Percentiles rank a stretch among this genome's conserved stretches.
phyloP scores from a whole-genome alignment of 768 basidiomycete genomes.

The Russula abietina region DNA sequence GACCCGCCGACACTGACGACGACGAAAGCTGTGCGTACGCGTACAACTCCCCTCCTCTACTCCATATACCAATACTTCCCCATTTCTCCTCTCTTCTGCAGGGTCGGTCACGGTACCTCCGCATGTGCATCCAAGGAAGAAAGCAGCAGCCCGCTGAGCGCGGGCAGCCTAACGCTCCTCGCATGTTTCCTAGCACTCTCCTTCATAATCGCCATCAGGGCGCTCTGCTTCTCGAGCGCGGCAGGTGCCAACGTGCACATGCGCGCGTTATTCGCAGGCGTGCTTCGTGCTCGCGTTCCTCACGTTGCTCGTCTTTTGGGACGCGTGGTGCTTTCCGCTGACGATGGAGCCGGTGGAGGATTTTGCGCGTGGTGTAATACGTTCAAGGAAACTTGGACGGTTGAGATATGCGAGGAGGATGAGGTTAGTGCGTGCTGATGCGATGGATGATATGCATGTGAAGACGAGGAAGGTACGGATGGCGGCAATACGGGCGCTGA shows the following conservation, averaged over 20 bases:
- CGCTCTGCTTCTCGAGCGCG: background rate
- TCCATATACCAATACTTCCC: no score
- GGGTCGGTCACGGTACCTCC: no score
- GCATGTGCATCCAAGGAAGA: no score
- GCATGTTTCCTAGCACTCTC: constrained; percentile 15
- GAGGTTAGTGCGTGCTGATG: background rate
- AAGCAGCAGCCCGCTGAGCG: no score
- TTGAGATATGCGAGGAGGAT: background rate
- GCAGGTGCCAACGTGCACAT: background rate
- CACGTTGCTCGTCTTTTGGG: constrained; percentile 13
- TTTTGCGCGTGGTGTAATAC: background rate
- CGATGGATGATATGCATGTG: background rate
- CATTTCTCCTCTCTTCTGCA: no score
- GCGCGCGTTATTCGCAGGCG: background rate
- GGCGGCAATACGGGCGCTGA: background rate
- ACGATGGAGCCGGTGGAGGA: constrained; percentile 16
- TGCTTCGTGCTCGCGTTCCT: background rate
- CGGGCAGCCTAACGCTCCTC: background rate
- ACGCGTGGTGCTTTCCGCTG: constrained; percentile 12
- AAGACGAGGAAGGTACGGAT: background rate
- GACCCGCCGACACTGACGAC: no score
- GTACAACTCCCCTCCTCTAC: no score
- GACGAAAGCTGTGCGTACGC: no score
- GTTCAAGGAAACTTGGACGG: background rate
- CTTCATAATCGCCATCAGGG: constrained; percentile 1